These are phyloP conservation scores for Penicillium italicum DNA, from an alignment of 2,329 filamentous ascomycete genomes.

Conservation along the genomic window DNA sequence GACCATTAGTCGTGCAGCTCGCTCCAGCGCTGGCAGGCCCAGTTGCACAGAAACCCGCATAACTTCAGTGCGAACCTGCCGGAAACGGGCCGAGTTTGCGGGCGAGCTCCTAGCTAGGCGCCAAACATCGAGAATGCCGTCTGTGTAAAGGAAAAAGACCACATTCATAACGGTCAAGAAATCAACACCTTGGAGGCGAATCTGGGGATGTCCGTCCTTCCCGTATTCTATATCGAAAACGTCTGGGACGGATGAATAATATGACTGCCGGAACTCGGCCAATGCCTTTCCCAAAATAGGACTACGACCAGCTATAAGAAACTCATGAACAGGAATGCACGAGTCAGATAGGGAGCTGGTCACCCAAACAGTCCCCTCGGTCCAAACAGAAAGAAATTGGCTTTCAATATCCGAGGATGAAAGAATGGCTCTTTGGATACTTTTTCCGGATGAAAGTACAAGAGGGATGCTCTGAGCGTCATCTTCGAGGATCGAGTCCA, in stretches of 20 bases:
- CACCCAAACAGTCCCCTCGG: conserved; percentile 39
- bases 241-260: conserved; percentile 58
- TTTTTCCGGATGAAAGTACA: conserved; percentile 19
- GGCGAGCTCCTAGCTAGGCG: conserved; percentile 67
- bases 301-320: conserved; percentile 73
- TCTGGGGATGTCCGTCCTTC: conserved; percentile 49
- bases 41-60: conserved; percentile 77
- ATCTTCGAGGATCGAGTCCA: conserved; percentile 37
- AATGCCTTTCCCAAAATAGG: conserved; percentile 62
- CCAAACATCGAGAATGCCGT: conserved; percentile 80
- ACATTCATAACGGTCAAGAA: conserved; percentile 76
- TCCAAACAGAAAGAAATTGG: conserved; percentile 30
- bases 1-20: conserved; percentile 71
- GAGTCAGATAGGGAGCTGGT: conserved; percentile 63
- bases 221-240: conserved; percentile 56
- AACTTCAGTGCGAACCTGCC: conserved; percentile 76
- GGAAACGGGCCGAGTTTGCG: conserved; percentile 66
- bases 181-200: conserved; percentile 70
- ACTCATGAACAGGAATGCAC: conserved; percentile 75
- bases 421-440: conserved; percentile 43
- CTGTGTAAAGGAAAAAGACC: conserved; percentile 75
- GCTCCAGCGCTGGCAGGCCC: conserved; percentile 68
- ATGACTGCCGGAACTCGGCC: conserved; percentile 53
- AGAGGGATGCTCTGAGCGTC: conserved; percentile 41
- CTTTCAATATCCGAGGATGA: conserved; percentile 46